Percentiles rank a stretch among this genome's conserved stretches.
phyloP scores from a whole-genome alignment of 164 flowering plant genomes.

The Annona cherimola region DNA sequence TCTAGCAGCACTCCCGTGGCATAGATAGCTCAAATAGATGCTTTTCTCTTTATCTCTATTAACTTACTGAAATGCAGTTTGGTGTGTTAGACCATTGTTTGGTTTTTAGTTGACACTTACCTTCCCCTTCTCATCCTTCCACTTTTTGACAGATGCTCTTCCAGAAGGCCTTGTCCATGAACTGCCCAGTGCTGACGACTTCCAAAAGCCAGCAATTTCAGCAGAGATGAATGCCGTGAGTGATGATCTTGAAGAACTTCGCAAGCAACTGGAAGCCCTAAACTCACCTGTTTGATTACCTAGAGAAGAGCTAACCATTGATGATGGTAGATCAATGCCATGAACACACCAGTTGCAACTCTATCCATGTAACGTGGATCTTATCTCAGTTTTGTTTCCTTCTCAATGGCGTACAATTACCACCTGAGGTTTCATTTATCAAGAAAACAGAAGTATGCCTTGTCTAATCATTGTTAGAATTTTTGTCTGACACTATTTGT shows the following conservation, averaged over 20 bases:
- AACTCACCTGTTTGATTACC: conserved; percentile 33
- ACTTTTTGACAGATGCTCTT: conserved; percentile 42
- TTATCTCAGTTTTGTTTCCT: neutral
- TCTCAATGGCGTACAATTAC: neutral
- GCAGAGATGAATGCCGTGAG: conserved; percentile 20
- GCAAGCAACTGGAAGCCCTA: conserved; percentile 85
- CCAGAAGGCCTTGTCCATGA: conserved; percentile 84
- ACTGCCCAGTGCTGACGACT: conserved; percentile 79
- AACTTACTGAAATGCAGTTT: neutral
- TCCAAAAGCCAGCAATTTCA: conserved; percentile 18
- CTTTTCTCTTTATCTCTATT: neutral
- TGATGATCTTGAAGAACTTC: conserved; percentile 85
- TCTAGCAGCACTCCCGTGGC: neutral
- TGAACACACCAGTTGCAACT: neutral
- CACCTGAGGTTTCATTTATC: neutral
- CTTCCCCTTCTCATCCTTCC: neutral
- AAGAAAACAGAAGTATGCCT: neutral
- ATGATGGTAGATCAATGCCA: neutral
- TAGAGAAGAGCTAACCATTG: neutral
- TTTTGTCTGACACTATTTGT: neutral
- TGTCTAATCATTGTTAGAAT: neutral
- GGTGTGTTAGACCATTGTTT: neutral
- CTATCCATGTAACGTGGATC: neutral
- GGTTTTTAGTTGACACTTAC: neutral
- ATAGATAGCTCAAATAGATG: neutral